A percentile compares a stretch with the other conserved stretches of the same genome.
Evolutionary conservation across 306 rosid genomes (phyloP).

Genomic region (Quercus cerris): DNA sequence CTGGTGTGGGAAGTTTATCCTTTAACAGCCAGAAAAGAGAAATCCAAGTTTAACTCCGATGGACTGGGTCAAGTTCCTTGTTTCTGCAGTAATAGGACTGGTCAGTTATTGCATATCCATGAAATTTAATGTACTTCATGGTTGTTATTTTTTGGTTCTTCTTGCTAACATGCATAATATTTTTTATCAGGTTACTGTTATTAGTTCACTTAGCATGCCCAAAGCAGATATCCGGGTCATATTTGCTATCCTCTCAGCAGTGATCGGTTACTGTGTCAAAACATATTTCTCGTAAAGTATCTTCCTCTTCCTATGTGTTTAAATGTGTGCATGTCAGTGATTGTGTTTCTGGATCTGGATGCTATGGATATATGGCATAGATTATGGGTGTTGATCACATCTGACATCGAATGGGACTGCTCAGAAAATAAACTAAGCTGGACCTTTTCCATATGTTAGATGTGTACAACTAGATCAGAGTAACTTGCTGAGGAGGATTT

Average conservation of each 20-base stretch:
- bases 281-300: constrained; percentile 82
- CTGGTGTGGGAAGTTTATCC: constrained; percentile 15
- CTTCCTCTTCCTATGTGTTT: neutral
- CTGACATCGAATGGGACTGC: no score
- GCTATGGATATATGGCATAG: no score
- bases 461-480: neutral
- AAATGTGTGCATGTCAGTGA: constrained; percentile 1
- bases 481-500: neutral
- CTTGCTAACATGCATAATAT: constrained; percentile 21
- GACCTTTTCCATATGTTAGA: no score
- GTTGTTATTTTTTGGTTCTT: constrained; percentile 7
- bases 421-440: no score
- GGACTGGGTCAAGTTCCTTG: constrained; percentile 96
- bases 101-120: constrained; percentile 37
- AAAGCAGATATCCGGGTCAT: constrained; percentile 82
- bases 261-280: constrained; percentile 85
- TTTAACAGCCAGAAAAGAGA: constrained; percentile 89
- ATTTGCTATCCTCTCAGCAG: constrained; percentile 74
- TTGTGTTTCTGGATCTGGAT: neutral
- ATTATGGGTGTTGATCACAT: no score
- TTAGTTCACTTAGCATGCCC: constrained; percentile 78
- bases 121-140: neutral
- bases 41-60: constrained; percentile 96
- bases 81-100: constrained; percentile 88
- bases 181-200: constrained; percentile 69